Conservation (phyloP, 1,284 basidiomycete species). For the Ceratorhiza oryzae-sativae region DNA sequence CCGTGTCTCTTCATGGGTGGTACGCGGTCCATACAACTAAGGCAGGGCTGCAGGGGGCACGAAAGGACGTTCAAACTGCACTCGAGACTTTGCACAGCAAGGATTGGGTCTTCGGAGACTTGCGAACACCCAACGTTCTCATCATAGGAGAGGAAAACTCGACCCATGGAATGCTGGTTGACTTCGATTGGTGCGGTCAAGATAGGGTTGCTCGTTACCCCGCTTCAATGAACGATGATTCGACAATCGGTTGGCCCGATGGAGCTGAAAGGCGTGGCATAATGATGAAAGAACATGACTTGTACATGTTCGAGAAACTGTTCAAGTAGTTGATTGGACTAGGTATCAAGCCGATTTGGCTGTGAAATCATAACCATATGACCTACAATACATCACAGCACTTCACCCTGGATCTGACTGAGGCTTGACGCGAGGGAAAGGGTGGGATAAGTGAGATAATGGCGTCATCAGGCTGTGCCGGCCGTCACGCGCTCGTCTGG, state of each 20-base stretch:
- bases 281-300: conserved; percentile 17
- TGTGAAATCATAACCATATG: too few relatives aligned
- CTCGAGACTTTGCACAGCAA: conserved; percentile 13
- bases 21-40: neutral
- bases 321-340: neutral
- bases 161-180: conserved; percentile 17
- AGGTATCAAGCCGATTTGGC: too few relatives aligned
- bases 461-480: too few relatives aligned
- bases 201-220: conserved; percentile 18
- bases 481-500: too few relatives aligned
- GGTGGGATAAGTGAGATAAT: too few relatives aligned
- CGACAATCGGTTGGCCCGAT: neutral
- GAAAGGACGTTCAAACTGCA: conserved; percentile 17
- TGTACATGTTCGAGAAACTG: neutral
- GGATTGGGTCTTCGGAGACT: conserved; percentile 37
- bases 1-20: neutral
- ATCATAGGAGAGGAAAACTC: neutral
- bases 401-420: too few relatives aligned
- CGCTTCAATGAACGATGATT: neutral
- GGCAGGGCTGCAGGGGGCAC: neutral
- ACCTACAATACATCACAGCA: too few relatives aligned
- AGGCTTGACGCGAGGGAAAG: too few relatives aligned
- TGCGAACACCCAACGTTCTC: conserved; percentile 33
- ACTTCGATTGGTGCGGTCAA: conserved; percentile 38
- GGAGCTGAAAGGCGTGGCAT: conserved; percentile 1